Base-by-base conservation (phyloP, 768 basidiomycete genomes). In the Mycena crocata region DNA sequence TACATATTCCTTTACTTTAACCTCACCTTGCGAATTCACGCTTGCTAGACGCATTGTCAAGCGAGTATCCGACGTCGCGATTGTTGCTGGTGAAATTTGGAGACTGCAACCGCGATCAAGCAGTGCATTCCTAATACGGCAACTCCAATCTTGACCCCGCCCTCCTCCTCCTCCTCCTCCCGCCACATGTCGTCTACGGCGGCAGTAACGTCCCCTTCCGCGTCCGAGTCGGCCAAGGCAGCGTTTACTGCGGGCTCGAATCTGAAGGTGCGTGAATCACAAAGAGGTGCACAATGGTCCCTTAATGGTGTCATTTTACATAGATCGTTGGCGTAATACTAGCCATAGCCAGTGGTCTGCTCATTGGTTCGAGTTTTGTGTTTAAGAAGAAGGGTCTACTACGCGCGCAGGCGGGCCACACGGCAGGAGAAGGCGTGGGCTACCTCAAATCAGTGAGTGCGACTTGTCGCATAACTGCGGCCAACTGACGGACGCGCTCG, bases 351-450 rank as follows among this genome's bases (percentile, higher is more conserved):
- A 94, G 92, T 73, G 98, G 97, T 10, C 44, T 95, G 31, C 88
- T 99, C 66, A 99, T 99, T 66, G 98, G 97, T 6, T 87, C 87
- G 42, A 92, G 90, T 72, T 99, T 98, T 78, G 96, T 99, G 3
- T 92, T 99, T 83, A 99, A 99, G 89, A 99, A 99, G 87, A 98
- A 95, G 75, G 97, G 93, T 12, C 83, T 95, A 23, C 76, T 95
- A 57, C 85, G 89, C 78, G 89, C 90, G 76, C 93, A 93, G 83
- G 91, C 92, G 65, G 95, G 93, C 70, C 90, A 92, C 64, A 78
- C 80, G 42, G 87, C 90, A 4, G 93, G 93, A 60, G 92, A 94
- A 75, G 96, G 97, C 32, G 95, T 97, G 64, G 94, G 88, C 15
- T 99, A 99, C 82, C 88, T 99, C 75, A 98, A 97, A 82, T 94